Conservation (phyloP, 169 alveolate genomes). For the Plasmodium vinckei region DNA sequence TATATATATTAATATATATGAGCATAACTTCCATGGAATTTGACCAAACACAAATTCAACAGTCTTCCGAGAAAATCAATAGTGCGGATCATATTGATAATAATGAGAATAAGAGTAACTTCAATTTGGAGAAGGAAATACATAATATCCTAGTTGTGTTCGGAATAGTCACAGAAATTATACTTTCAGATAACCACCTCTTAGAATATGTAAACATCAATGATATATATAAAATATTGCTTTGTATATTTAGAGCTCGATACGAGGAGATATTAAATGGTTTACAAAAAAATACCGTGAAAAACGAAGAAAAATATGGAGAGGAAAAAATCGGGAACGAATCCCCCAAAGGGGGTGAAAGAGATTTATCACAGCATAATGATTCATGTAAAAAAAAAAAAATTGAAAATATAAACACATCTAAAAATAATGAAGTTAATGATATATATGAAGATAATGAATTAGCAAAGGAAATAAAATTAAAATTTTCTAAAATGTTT, state of each 20-base stretch:
- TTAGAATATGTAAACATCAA: constrained; percentile 47
- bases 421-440: neutral
- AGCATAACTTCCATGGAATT: neutral
- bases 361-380: neutral
- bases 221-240: constrained; percentile 50
- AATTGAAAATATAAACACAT: neutral
- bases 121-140: constrained; percentile 28
- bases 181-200: constrained; percentile 44
- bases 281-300: neutral
- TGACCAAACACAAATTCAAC: constrained; percentile 4
- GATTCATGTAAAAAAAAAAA: too few relatives aligned
- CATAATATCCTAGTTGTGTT: constrained; percentile 36
- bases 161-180: constrained; percentile 38
- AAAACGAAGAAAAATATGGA: too few relatives aligned
- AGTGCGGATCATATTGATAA: too few relatives aligned
- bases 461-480: constrained; percentile 17
- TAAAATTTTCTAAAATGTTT: constrained; percentile 56
- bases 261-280: constrained; percentile 23
- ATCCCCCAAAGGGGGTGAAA: neutral
- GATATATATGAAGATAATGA: neutral
- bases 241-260: constrained; percentile 19
- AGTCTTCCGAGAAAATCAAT: neutral
- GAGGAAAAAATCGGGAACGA: neutral
- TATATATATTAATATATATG: constrained; percentile 3
- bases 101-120: neutral